Base-by-base conservation (phyloP, 352 stramenopile genomes). In the Thraustotheca clavata region DNA sequence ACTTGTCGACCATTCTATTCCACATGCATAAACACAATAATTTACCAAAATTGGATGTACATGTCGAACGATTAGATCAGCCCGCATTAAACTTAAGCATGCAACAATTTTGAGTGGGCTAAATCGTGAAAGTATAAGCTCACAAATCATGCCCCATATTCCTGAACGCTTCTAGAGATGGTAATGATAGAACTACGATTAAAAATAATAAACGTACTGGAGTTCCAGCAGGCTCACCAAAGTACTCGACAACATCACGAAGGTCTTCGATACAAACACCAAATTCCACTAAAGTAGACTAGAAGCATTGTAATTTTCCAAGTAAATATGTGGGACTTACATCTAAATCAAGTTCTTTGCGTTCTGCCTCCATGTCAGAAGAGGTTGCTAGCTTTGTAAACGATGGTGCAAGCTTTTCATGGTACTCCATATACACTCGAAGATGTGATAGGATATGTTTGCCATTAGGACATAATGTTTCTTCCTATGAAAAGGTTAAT, bases 61-160 rank as follows among this genome's bases (percentile, higher is more conserved):
- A 71, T 89, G 91, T 60, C 79, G 80, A 32, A 81, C 73, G 16
- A 69, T 70, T 68, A 95, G 77, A 41, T 93, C 84, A 2, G 86
- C 86, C 7, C 86, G 86, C 67, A 95, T 86, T 60, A 95, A 73
- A 34, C 88, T 80, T 12, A 95, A 68, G 22, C 71, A 92, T 12
- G 84, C 76, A 66, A 93, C 83, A 48, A 73, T 73, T 32, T 90
- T 40, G 4, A 91, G 47, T 12, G 81, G 80, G 0, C 72, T 71
- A 27, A 88, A 41, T 8, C 70, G 65, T 9, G 55, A 69, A 18
- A 89, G 60, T 52, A 90, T 38, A 9, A 74, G 67, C 0, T 63
- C 60, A 14, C 81, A 29, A 47, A 63, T 11, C 27, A 49, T 1
- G 26, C 54, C 33, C 18, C 29, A 5, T 32, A n/a, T 14, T n/a